Base-by-base conservation (phyloP, 2,329 filamentous ascomycete genomes). In the Dissoconium aciculare region DNA sequence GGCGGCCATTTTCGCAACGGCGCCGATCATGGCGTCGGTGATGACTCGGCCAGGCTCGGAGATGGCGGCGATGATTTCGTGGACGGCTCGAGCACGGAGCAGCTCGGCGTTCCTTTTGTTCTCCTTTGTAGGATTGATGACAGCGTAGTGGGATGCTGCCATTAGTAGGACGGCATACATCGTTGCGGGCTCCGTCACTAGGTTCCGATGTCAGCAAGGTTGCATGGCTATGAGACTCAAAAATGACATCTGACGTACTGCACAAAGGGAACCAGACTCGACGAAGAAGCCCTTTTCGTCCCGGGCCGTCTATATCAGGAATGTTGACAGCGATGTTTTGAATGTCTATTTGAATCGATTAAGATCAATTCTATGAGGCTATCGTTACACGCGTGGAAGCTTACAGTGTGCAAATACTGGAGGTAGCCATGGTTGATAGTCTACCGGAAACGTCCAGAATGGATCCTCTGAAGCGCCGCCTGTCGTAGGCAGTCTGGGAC, bases 1-100 rank as follows among this genome's bases (percentile, higher is more conserved):
- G 38, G 56, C 58, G 4, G 61, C 62, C 58, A 66, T 61, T 35
- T 63, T 63, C 16, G 58, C 58, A 5, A 63, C 58, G 3, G 62
- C 60, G n/a, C 58, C 60, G 27, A 65, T 53, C 11, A 63, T 35
- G 4, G 54, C 54, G 36, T 64, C 59, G 28, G 41, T 55, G 11
- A 54, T 35, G 5, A 36, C 33, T 17, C 38, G 30, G 5, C 36
- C 37, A 15, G 43, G 41, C 21, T 47, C 37, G 13, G 37, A 36
- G 14, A 63, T 39, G 12, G 47, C 46, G 1, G 44, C 31, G 37
- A 60, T 61, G 44, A 64, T 58, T n/a, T 53, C 46, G 4, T 38
- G 33, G 17, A 65, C 45, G 14, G 60, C 57, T 31, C 55, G 49
- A 14, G 51, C 52, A 31, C 60, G 59, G 6, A 66, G 50, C 13